phyloP scores from a whole-genome alignment of 257 asterid genomes.

The Solanum corneliomulleri region DNA sequence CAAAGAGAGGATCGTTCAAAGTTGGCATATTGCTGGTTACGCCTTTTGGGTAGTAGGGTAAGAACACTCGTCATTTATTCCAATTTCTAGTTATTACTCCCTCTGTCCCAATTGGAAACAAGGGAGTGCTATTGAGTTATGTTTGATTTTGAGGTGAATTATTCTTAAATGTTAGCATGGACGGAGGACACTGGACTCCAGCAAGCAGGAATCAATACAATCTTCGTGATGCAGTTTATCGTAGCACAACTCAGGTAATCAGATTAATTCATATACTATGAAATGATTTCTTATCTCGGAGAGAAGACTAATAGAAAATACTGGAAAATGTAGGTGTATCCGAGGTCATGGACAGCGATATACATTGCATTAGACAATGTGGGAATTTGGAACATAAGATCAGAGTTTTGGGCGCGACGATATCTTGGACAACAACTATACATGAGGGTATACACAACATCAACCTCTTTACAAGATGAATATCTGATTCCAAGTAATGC shows the following conservation, averaged over 20 bases:
- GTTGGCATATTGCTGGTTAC: slow-evolving; percentile 78
- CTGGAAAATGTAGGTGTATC: slow-evolving; percentile 41
- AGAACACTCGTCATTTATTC: not conserved
- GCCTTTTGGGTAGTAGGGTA: slow-evolving; percentile 91
- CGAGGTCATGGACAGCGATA: slow-evolving; percentile 64
- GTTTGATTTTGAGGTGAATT: not conserved
- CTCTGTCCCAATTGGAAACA: not conserved
- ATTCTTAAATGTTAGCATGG: slow-evolving; percentile 33
- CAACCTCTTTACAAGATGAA: slow-evolving; percentile 60
- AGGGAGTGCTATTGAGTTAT: not conserved
- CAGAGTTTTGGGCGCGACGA: slow-evolving; percentile 69
- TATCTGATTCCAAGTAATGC: slow-evolving; percentile 54
- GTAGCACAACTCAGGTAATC: slow-evolving; percentile 49
- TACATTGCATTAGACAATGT: slow-evolving; percentile 56
- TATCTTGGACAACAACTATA: slow-evolving; percentile 61
- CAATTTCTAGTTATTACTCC: not conserved
- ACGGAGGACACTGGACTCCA: slow-evolving; percentile 53
- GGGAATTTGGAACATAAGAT: slow-evolving; percentile 74
- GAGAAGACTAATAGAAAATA: not conserved
- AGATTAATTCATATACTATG: not conserved
- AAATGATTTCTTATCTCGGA: not conserved
- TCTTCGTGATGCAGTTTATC: slow-evolving; percentile 59
- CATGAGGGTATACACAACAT: slow-evolving; percentile 41
- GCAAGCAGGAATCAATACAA: slow-evolving; percentile 44
- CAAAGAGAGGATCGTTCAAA: slow-evolving; percentile 55